A percentile compares a stretch with the other conserved stretches of the same genome.
These are phyloP conservation scores for Colletotrichum cuscutae DNA, from an alignment of 2,329 filamentous ascomycete species.

Conservation along the genomic window DNA sequence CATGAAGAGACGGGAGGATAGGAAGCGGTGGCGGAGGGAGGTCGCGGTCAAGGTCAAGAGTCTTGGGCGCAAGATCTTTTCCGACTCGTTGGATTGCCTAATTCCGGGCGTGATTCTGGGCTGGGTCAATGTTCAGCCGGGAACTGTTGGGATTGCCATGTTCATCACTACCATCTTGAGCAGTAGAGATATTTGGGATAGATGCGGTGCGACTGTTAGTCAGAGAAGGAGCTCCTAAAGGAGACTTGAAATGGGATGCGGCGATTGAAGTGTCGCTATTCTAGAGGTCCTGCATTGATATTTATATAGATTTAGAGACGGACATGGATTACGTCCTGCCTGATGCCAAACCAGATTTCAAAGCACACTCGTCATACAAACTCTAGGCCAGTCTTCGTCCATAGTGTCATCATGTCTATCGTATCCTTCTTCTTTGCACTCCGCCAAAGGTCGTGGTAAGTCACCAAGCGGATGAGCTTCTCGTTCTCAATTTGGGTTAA, in stretches of 20 bases:
- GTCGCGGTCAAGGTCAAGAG: constrained; percentile 42
- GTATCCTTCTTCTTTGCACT: neutral
- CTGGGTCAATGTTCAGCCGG: constrained; percentile 64
- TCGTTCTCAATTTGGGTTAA: neutral
- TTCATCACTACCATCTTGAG: constrained; percentile 71
- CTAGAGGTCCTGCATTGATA: neutral
- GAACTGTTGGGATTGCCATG: constrained; percentile 68
- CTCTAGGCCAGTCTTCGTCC: too few relatives aligned
- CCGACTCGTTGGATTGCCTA: constrained; percentile 70
- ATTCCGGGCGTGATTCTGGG: constrained; percentile 70
- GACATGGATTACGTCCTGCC: neutral
- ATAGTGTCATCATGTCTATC: neutral
- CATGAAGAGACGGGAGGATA: constrained; percentile 46
- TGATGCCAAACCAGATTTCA: neutral
- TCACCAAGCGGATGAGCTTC: too few relatives aligned
- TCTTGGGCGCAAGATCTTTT: constrained; percentile 60
- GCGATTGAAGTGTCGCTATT: neutral
- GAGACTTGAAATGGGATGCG: constrained; percentile 26
- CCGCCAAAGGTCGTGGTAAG: neutral
- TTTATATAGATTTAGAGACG: neutral
- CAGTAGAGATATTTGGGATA: constrained; percentile 70
- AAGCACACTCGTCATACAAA: neutral
- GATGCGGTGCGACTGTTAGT: constrained; percentile 42
- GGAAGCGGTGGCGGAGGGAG: constrained; percentile 43
- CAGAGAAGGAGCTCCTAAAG: neutral